phyloP scores from a whole-genome alignment of 2,329 filamentous ascomycete species.

The Fusarium oxysporum region DNA sequence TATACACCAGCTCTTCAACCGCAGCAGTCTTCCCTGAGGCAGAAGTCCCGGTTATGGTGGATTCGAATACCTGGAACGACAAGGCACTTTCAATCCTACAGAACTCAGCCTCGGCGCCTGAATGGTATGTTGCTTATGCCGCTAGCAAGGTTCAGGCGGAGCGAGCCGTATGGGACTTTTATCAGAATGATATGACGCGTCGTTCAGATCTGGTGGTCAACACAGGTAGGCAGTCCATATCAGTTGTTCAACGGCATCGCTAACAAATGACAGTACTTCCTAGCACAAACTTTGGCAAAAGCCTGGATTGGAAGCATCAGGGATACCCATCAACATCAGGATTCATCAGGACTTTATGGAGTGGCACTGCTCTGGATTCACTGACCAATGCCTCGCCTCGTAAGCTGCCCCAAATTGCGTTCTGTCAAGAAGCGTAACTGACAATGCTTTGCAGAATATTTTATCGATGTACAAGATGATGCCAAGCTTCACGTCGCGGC shows the following conservation, averaged over 20 bases:
- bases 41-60: not conserved
- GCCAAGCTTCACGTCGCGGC: constrained; percentile 64
- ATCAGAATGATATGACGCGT: constrained; percentile 2
- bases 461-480: constrained; percentile 59
- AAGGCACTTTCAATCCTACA: constrained; percentile 29
- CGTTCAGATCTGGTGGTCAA: constrained; percentile 43
- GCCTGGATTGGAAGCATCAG: constrained; percentile 30
- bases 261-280: constrained; percentile 33
- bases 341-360: constrained; percentile 29
- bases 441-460: constrained; percentile 49
- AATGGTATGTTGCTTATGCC: constrained; percentile 44
- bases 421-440: not conserved
- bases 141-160: constrained; percentile 53
- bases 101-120: not conserved
- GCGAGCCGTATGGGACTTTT: constrained; percentile 51
- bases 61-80: constrained; percentile 49
- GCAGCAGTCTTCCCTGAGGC: not conserved
- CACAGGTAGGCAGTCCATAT: not conserved
- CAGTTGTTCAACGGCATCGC: fast-evolving
- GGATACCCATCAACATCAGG: constrained; percentile 34
- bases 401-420: not conserved
- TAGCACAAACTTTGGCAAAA: constrained; percentile 38
- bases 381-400: not conserved
- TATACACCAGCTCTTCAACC: not conserved
- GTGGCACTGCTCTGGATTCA: constrained; percentile 2